These are phyloP conservation scores for Epichloe aotearoae DNA, from an alignment of 2,329 filamentous ascomycete genomes.

Conservation along the genomic window DNA sequence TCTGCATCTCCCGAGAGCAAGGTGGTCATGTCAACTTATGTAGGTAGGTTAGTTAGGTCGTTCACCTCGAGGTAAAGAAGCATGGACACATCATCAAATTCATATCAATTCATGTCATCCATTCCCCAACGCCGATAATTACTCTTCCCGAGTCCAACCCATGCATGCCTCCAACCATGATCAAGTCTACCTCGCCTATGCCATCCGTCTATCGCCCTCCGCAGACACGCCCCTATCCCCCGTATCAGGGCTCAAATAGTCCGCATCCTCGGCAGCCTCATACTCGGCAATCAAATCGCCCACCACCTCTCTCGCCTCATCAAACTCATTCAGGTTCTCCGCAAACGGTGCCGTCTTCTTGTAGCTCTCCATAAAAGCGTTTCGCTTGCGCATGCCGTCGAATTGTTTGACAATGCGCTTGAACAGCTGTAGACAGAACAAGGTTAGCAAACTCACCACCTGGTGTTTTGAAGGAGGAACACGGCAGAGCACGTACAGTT, in stretches of 20 bases:
- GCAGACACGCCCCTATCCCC: constrained; percentile 39
- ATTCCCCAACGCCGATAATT: too few relatives aligned
- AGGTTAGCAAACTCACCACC: too few relatives aligned
- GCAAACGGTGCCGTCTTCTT: constrained; percentile 91
- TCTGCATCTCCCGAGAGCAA: too few relatives aligned
- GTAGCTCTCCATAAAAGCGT: constrained; percentile 92
- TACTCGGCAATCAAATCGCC: constrained; percentile 87
- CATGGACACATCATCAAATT: too few relatives aligned
- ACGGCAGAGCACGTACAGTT: constrained; percentile 42
- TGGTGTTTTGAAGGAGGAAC: too few relatives aligned
- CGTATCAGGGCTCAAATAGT: constrained; percentile 71
- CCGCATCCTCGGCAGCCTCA: constrained; percentile 80
- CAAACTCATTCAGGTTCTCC: constrained; percentile 86
- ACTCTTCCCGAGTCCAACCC: too few relatives aligned
- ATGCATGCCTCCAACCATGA: too few relatives aligned
- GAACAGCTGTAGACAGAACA: constrained; percentile 47
- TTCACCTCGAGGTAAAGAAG: too few relatives aligned
- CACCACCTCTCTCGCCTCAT: constrained; percentile 85
- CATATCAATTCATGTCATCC: too few relatives aligned
- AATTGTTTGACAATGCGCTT: constrained; percentile 89
- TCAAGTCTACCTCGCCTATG: background rate
- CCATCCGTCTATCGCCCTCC: constrained; percentile 38
- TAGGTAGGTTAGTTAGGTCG: too few relatives aligned
- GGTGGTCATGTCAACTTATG: too few relatives aligned
- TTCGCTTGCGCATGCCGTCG: constrained; percentile 86